Percentiles rank a stretch among this genome's conserved stretches.
Conservation (phyloP, 441 rosid genomes). For the Hura crepitans region DNA sequence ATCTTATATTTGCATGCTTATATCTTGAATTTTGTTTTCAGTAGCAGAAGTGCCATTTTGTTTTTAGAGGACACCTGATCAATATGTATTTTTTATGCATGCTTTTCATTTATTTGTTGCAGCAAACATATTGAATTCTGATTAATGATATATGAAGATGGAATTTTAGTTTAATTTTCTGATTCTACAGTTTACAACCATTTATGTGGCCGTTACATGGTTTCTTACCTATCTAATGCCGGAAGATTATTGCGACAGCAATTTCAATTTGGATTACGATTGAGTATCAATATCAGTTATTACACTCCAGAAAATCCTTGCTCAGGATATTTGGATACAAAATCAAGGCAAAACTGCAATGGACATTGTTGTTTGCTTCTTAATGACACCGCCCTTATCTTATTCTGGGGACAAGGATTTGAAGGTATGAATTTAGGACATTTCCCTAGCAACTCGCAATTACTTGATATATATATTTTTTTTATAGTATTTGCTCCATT, state of each 20-base stretch:
- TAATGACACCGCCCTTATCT: too few species aligned
- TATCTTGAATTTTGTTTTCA: background rate
- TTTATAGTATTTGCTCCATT: too few species aligned
- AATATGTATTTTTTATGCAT: background rate
- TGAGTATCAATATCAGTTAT: conserved; percentile 43
- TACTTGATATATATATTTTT: too few species aligned
- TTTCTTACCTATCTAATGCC: conserved; percentile 87
- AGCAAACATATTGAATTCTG: background rate
- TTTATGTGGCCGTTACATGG: conserved; percentile 79
- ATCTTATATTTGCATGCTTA: background rate
- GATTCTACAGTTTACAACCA: background rate
- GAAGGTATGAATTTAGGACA: too few species aligned
- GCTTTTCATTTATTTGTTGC: conserved; percentile 9
- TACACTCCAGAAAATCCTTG: conserved; percentile 53
- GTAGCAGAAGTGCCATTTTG: conserved; percentile 3
- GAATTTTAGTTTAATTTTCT: background rate
- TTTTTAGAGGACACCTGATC: conserved; percentile 12
- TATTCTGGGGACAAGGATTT: too few species aligned
- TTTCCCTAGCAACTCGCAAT: too few species aligned
- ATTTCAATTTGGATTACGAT: conserved; percentile 42
- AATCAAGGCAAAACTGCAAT: too few species aligned
- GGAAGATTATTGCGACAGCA: conserved; percentile 46
- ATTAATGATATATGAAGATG: background rate
- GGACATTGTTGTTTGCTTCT: too few species aligned
- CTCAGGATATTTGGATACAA: too few species aligned